A percentile compares a stretch with the other conserved stretches of the same genome.
phyloP scores from a whole-genome alignment of 176 grass and related monocot species.

The Triticum timopheevii region DNA sequence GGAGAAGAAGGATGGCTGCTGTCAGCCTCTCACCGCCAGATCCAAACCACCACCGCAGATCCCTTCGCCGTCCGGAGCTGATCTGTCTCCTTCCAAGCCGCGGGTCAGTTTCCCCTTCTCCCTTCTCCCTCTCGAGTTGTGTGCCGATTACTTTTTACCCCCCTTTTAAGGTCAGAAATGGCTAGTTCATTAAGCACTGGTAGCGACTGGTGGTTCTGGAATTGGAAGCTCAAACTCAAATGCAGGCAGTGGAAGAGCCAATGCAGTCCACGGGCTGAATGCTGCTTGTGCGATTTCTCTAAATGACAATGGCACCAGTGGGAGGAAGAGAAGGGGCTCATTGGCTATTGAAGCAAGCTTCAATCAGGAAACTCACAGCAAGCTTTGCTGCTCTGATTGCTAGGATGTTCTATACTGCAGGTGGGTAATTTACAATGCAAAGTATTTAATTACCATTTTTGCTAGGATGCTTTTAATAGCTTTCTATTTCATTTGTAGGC shows the following conservation, averaged over 20 bases:
- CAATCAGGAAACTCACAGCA: neutral
- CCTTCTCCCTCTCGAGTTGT: neutral
- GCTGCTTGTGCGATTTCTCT: neutral
- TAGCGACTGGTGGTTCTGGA: neutral
- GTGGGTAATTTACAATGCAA: too few relatives aligned
- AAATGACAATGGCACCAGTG: neutral
- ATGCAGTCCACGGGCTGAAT: neutral
- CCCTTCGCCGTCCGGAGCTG: neutral
- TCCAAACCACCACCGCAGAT: neutral
- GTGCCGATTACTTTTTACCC: neutral
- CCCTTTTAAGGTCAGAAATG: neutral
- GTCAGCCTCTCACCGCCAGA: neutral
- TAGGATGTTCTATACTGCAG: neutral
- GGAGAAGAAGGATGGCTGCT: neutral
- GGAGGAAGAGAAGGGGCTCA: neutral
- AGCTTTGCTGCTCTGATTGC: neutral
- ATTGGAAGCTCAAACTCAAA: neutral
- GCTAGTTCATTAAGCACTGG: neutral
- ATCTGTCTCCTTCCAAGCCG: neutral
- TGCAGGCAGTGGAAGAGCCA: neutral
- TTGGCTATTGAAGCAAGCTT: neutral
- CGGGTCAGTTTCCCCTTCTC: neutral
- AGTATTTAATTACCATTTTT: neutral
- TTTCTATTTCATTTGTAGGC: neutral
- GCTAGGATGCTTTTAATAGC: neutral